These are phyloP conservation scores for Austroboletus eburneus DNA, from an alignment of 768 basidiomycete species.

Conservation along the genomic window DNA sequence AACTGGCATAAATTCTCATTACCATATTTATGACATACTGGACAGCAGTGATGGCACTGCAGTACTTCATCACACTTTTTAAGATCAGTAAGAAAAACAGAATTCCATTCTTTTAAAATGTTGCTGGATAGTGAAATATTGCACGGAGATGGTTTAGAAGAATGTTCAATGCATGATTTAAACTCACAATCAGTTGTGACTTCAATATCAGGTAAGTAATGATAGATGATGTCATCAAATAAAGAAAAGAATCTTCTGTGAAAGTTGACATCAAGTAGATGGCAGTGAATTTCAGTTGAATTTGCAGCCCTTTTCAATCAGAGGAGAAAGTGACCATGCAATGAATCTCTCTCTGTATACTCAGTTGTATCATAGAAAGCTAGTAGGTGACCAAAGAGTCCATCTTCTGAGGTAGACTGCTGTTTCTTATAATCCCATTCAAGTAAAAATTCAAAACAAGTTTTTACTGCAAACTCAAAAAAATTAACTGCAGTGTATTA, in stretches of 20 bases:
- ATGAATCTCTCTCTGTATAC: slow-evolving; percentile 22
- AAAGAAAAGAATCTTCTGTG: slow-evolving; percentile 23
- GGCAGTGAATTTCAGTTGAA: slow-evolving; percentile 28
- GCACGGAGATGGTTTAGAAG: not conserved
- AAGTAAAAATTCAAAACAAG: slow-evolving; percentile 14
- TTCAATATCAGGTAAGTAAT: slow-evolving; percentile 29
- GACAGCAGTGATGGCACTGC: slow-evolving; percentile 17
- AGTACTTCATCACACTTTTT: slow-evolving; percentile 21
- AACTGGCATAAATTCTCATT: slow-evolving; percentile 27
- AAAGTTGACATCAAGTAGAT: slow-evolving; percentile 1
- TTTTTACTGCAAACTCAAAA: slow-evolving; percentile 24
- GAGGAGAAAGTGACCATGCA: slow-evolving; percentile 34
- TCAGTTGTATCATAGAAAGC: slow-evolving; percentile 30
- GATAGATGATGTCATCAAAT: slow-evolving; percentile 32
- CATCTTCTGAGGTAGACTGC: slow-evolving; percentile 23
- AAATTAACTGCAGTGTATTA: slow-evolving; percentile 35
- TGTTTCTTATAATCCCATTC: slow-evolving; percentile 1
- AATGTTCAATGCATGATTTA: not conserved
- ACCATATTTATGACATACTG: slow-evolving; percentile 32
- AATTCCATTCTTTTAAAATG: not conserved
- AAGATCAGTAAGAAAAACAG: slow-evolving; percentile 2
- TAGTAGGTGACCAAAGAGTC: slow-evolving; percentile 28
- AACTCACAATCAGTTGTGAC: slow-evolving; percentile 2
- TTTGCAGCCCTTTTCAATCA: slow-evolving; percentile 30
- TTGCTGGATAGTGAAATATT: too few relatives aligned